Evolutionary conservation across 1,139 yeast species (phyloP), one percentile per base, ranked within the genome.

Genomic region (Spathaspora sp.): DNA sequence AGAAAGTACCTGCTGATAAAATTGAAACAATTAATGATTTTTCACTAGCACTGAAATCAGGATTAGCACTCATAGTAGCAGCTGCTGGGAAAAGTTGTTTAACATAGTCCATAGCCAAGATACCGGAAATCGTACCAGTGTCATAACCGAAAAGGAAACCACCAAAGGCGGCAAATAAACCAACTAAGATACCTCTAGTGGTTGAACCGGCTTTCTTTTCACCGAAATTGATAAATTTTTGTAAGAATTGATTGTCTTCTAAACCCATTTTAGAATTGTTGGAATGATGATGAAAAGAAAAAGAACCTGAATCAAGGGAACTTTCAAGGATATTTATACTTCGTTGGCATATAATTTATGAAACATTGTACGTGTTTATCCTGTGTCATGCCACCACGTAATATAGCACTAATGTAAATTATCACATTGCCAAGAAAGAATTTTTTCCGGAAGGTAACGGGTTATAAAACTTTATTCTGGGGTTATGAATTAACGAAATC

Each of bases 61-160:
- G 43, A 31, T 37, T 15, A 23, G 26, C 13, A 7, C 38, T 24
- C 20, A 13, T 17, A 15, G 29, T 9, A 23, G 41, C 38, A 33
- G 46, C 33, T 9, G 46, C 33, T 9, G 75, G 72, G 57, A 84
- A 86, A 53, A 80, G 71, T 36, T 63, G 58, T 45, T 66, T 69
- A 61, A 84, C 89, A 56, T 81, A 82, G 4, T 78, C 67, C 88
- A 85, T 84, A 57, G 82, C 83, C 60, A 86, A 77, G 56, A 86
- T 83, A 58, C 95, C 95, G 34, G 86, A 80, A 59, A 85, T 84
- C 55, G 89, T 83, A 68, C 91, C 90, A 26, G 90, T 84, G 68
- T 84, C 90, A 78, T 84, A 84, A 53, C 90, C 90, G 61, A 77
- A 85, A 51, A 84, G 80, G 57, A 82, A 54, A 59, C 89, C 89